Evolutionary conservation across 129 eudicot species (phyloP).

Genomic region (Erigeron canadensis): DNA sequence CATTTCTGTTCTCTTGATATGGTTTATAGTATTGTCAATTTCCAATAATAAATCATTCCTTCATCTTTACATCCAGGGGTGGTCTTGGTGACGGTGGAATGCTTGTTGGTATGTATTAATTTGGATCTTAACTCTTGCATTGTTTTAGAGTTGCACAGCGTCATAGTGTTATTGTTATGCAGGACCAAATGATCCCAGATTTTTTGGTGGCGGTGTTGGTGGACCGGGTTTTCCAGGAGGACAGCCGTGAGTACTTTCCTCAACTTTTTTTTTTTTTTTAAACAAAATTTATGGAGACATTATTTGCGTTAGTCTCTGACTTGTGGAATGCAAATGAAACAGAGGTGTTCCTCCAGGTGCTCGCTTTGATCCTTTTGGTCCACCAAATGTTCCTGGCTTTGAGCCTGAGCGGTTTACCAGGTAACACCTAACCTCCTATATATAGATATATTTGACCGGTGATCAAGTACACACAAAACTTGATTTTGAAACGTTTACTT

Average conservation of each 20-base stretch:
- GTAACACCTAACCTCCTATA: constrained; percentile 31
- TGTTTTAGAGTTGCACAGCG: background rate
- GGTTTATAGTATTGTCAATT: background rate
- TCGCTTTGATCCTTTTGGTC: constrained; percentile 90
- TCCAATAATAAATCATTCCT: background rate
- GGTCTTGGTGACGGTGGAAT: constrained; percentile 62
- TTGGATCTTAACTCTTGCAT: background rate
- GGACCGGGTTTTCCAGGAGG: constrained; percentile 33
- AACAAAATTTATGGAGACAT: background rate
- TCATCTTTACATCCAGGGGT: constrained; percentile 48
- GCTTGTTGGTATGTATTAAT: constrained; percentile 63
- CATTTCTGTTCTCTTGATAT: background rate
- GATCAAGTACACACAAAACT: background rate
- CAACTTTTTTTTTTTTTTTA: background rate
- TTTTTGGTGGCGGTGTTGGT: constrained; percentile 40
- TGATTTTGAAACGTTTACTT: background rate
- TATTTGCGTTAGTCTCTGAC: background rate
- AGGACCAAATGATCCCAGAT: constrained; percentile 83
- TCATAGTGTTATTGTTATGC: constrained; percentile 13
- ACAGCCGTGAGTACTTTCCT: constrained; percentile 46
- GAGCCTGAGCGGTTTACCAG: constrained; percentile 80
- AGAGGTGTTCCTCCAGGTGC: constrained; percentile 96
- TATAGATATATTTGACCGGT: too few species aligned
- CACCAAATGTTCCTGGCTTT: constrained; percentile 92
- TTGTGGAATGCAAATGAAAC: constrained; percentile 27